Evolutionary conservation across 1,139 yeast genomes (phyloP), one percentile per base, ranked within the genome.

Genomic region (Kodamaea suecica): DNA sequence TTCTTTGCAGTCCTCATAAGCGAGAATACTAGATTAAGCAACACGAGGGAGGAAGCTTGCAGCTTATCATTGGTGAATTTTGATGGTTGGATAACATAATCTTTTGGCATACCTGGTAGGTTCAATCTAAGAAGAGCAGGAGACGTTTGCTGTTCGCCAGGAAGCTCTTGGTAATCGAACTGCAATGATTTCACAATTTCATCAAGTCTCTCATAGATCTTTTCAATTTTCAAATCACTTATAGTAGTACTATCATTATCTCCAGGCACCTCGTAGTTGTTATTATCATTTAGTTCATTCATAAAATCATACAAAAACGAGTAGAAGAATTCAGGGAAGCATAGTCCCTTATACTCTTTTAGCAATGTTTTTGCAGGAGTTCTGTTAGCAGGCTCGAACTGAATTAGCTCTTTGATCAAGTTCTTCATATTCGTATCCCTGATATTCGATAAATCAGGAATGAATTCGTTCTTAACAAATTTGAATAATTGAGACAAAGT

Each of bases 401-500:
- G 59, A 4, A 86, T 76, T 80, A 92, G 80, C 39, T 75, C 72
- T 28, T 55, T 45, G 2, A 90, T 75, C 42, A 92, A 55, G 13
- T 70, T 65, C 39, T 71, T 68, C 2, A 86, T 66, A 27, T 65
- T 48, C 0, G 52, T 46, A 45, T 84, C 79, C 16, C 71, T 67
- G 31, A 83, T 73, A 16, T 71, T 68, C 20, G 74, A 64, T 40
- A 82, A 57, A 46, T 76, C 77, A 0, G 95, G 95, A 6, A 55
- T 52, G 49, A 73, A 81, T 41, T 83, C 90, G 5, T 78, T 74
- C 43, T 76, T 77, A 49, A 81, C 81, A 57, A 84, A 92, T 57
- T 83, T 84, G 66, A 86, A 88, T 44, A 90, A 63, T 51, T 88
- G 95, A 0, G 97, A 82, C 13, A 92, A 66, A 0, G 95, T 81